Evolutionary conservation across 345 rosid species (phyloP).

Genomic region (Boechera divaricarpa): DNA sequence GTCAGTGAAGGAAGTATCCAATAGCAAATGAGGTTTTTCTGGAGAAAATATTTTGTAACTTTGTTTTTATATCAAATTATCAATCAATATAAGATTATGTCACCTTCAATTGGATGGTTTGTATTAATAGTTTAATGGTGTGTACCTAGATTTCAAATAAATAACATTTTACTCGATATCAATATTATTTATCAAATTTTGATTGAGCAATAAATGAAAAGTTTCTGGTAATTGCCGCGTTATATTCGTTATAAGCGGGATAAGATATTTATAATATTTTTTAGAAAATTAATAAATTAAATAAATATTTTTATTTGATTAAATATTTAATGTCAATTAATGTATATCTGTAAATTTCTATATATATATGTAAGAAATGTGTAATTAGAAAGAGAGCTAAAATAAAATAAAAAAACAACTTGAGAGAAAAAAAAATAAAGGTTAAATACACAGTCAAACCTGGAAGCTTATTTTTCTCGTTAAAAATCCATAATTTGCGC

Average conservation of each 20-base stretch:
- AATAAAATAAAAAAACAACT: not conserved
- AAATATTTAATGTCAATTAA: not conserved
- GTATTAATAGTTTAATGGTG: too few species aligned
- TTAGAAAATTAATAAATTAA: too few species aligned
- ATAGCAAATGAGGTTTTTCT: not conserved
- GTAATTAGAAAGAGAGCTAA: not conserved
- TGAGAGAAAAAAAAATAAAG: not conserved
- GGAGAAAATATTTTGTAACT: not conserved
- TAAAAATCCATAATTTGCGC: constrained; percentile 50
- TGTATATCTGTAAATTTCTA: not conserved
- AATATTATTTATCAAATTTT: not conserved
- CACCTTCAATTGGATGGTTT: not conserved
- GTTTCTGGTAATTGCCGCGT: too few species aligned
- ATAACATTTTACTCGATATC: not conserved
- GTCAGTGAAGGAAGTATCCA: too few species aligned
- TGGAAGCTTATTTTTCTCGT: constrained; percentile 35
- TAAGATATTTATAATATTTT: too few species aligned
- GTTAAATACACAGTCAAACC: constrained; percentile 36
- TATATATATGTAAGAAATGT: not conserved
- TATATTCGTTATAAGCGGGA: too few species aligned
- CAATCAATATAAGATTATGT: not conserved
- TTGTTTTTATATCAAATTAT: too few species aligned
- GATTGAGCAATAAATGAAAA: not conserved
- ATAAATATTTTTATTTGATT: too few species aligned
- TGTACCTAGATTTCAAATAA: not conserved